Evolutionary conservation across 148 eudicot species (phyloP).

Genomic region (Diospyros kaki): DNA sequence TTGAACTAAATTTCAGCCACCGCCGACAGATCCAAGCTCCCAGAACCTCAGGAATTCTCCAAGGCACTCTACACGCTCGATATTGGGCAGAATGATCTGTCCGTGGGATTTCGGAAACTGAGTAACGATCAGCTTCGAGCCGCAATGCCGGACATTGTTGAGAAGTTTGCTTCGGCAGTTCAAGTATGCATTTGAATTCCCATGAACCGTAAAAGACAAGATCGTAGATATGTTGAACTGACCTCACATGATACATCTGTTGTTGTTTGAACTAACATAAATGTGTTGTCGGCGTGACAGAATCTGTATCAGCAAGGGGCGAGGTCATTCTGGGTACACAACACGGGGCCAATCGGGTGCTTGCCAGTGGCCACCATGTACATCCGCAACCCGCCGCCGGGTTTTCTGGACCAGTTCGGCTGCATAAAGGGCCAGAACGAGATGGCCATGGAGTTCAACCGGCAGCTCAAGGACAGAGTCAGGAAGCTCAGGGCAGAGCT

Average conservation of each 20-base stretch:
- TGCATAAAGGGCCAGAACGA: slow-evolving; percentile 28
- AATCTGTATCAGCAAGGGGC: slow-evolving; percentile 54
- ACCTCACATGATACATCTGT: no score
- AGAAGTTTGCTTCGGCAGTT: no score
- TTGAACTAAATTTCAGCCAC: background rate
- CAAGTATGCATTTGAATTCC: no score
- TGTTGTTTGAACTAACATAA: background rate
- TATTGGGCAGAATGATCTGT: no score
- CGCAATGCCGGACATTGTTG: no score
- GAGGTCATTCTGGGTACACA: slow-evolving; percentile 83
- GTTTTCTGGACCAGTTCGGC: slow-evolving; percentile 20
- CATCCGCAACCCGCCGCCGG: slow-evolving; percentile 2
- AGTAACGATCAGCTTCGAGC: no score
- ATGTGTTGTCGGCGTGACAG: slow-evolving; percentile 25
- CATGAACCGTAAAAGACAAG: no score
- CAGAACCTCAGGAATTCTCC: slow-evolving; percentile 9
- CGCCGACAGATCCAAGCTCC: background rate
- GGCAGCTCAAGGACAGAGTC: slow-evolving; percentile 19
- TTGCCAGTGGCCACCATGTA: slow-evolving; percentile 13
- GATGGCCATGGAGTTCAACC: slow-evolving; percentile 20
- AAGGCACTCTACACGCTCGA: slow-evolving; percentile 23
- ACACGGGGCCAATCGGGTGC: slow-evolving; percentile 46
- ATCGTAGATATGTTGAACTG: no score
- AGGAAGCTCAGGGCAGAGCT: slow-evolving; percentile 24
- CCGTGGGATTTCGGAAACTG: no score